Evolutionary conservation across 2,329 filamentous ascomycete species (phyloP).

Genomic region (Ophiocordyceps camponoti-saundersi): DNA sequence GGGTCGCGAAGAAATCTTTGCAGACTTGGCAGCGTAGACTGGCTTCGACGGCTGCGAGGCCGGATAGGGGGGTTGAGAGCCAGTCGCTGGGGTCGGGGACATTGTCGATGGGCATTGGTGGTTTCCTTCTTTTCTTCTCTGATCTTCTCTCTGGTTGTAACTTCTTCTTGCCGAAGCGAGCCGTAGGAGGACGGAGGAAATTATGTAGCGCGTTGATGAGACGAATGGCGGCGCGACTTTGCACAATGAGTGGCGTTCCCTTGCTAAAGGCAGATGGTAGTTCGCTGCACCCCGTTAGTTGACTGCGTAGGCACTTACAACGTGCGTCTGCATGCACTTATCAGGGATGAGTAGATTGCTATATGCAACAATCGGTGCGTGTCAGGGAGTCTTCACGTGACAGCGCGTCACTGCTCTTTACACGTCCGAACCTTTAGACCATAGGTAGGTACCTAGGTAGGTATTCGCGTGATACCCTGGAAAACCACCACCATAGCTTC

Average conservation of each 20-base stretch:
- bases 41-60: slow-evolving; percentile 58
- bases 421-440: no score
- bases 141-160: neutral
- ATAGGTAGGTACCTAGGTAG: no score
- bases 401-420: slow-evolving; percentile 8
- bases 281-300: neutral
- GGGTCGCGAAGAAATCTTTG: slow-evolving; percentile 91
- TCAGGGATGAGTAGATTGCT: neutral
- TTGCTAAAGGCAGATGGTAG: no score
- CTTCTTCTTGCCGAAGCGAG: no score
- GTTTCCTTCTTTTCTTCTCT: neutral
- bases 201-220: no score
- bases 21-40: slow-evolving; percentile 89
- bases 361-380: neutral
- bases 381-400: slow-evolving; percentile 14
- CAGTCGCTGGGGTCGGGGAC: slow-evolving; percentile 74
- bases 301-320: no score
- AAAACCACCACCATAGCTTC: neutral
- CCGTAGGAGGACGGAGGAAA: no score
- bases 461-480: neutral
- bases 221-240: neutral
- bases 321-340: neutral
- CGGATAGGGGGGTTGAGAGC: slow-evolving; percentile 51
- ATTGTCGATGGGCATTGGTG: slow-evolving; percentile 15
- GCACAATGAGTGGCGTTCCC: neutral